Evolutionary conservation across 1,284 basidiomycete genomes (phyloP).

Genomic region (Boletellus sp.): DNA sequence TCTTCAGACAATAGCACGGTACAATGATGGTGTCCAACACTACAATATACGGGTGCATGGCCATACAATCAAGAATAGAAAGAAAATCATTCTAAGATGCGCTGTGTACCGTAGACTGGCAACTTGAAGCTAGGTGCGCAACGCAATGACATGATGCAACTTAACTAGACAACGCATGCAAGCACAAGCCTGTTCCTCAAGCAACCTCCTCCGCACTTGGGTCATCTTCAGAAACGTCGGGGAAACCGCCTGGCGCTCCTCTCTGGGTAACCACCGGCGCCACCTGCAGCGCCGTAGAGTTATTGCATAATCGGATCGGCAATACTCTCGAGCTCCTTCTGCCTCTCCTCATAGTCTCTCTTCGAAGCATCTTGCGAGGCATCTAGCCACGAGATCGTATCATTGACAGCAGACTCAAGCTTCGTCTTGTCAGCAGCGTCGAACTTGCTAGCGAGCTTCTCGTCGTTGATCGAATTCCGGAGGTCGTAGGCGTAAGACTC

Average conservation of each 20-base stretch:
- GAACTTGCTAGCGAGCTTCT: no score
- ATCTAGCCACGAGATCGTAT: constrained; percentile 89
- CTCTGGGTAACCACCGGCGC: constrained; percentile 49
- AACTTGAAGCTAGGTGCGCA: constrained; percentile 16
- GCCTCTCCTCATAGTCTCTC: constrained; percentile 94
- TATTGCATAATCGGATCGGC: constrained; percentile 96
- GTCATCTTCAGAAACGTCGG: constrained; percentile 64
- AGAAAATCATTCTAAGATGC: constrained; percentile 31
- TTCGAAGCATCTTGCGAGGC: constrained; percentile 85
- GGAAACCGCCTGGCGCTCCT: constrained; percentile 47
- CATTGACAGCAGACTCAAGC: constrained; percentile 81
- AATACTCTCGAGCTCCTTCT: constrained; percentile 91
- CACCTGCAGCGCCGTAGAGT: constrained; percentile 79
- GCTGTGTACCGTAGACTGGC: constrained; percentile 28
- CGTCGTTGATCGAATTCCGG: constrained; percentile 76
- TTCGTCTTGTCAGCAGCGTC: constrained; percentile 24
- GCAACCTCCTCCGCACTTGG: constrained; percentile 88
- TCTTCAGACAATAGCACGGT: not conserved
- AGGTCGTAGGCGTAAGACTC: constrained; percentile 97
- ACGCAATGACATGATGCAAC: constrained; percentile 29
- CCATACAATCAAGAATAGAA: not conserved
- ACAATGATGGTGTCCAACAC: no score
- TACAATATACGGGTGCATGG: no score
- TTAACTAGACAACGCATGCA: constrained; percentile 20
- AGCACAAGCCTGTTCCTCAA: constrained; percentile 36